A percentile compares a stretch with the other conserved stretches of the same genome.
Conservation (phyloP, 2,329 filamentous ascomycete genomes). For the Akanthomyces muscarius region DNA sequence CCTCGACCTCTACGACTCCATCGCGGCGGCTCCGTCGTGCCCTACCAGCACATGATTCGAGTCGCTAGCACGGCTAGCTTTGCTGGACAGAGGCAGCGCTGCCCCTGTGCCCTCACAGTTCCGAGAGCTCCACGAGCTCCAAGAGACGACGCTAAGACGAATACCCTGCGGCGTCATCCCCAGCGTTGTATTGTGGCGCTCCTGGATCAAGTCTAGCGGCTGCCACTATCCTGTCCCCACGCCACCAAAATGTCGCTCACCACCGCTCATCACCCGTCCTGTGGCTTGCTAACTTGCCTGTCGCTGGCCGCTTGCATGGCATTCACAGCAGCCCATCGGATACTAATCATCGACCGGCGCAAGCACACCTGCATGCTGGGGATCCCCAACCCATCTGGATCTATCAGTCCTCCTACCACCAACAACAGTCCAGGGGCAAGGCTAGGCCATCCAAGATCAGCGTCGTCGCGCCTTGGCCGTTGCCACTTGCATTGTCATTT, state of each 20-base stretch:
- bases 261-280: conserved; percentile 1
- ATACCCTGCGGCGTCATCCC: neutral
- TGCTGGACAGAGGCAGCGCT: neutral
- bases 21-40: neutral
- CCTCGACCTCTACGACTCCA: neutral
- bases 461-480: neutral
- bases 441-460: neutral
- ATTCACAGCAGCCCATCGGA: neutral
- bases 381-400: conserved; percentile 9
- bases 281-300: neutral
- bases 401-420: neutral
- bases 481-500: neutral
- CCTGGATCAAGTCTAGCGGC: neutral
- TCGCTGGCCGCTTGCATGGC: neutral
- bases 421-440: conserved; percentile 9
- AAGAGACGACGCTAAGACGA: neutral
- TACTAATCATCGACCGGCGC: conserved; percentile 4
- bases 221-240: neutral
- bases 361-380: conserved; percentile 3
- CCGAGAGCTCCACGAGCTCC: neutral
- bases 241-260: conserved; percentile 2
- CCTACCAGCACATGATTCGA: neutral
- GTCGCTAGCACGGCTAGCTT: neutral
- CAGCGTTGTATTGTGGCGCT: conserved; percentile 7
- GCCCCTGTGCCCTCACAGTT: neutral